phyloP scores from a whole-genome alignment of 345 rosid species.

The Mercurialis annua region DNA sequence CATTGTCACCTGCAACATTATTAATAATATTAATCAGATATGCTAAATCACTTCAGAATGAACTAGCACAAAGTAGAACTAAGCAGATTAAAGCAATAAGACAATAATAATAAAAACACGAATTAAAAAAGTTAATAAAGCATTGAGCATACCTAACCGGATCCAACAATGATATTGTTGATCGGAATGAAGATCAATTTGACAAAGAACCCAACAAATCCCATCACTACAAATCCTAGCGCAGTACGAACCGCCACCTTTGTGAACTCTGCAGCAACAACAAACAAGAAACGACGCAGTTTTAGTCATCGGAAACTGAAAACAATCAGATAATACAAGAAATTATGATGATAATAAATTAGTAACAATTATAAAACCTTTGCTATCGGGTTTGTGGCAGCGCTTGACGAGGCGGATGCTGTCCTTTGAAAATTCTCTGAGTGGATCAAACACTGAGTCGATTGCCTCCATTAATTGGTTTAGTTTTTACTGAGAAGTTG shows the following conservation, averaged over 20 bases:
- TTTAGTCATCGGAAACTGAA: background rate
- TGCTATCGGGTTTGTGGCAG: conserved; percentile 80
- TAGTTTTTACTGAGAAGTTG: background rate
- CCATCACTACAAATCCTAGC: conserved; percentile 24
- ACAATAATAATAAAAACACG: background rate
- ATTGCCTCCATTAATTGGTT: conserved; percentile 48
- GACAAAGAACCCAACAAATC: conserved; percentile 24
- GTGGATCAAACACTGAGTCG: conserved; percentile 54
- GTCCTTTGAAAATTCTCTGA: conserved; percentile 70
- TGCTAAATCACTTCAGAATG: background rate
- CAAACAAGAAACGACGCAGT: background rate
- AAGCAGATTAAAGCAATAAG: background rate
- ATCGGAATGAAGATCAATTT: conserved; percentile 25
- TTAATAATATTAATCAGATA: too few species aligned
- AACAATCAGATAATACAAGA: background rate
- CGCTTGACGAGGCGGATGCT: conserved; percentile 75
- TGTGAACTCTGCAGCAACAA: conserved; percentile 10
- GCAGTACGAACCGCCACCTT: conserved; percentile 26
- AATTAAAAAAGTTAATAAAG: too few species aligned
- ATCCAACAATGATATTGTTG: conserved; percentile 25
- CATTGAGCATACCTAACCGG: conserved; percentile 1
- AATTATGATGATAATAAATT: background rate
- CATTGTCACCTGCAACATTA: background rate
- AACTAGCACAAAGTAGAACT: background rate
- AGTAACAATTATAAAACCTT: conserved; percentile 31